These are phyloP conservation scores for Cutaneotrichosporon mucoides DNA, from an alignment of 1,284 basidiomycete species.

Conservation along the genomic window DNA sequence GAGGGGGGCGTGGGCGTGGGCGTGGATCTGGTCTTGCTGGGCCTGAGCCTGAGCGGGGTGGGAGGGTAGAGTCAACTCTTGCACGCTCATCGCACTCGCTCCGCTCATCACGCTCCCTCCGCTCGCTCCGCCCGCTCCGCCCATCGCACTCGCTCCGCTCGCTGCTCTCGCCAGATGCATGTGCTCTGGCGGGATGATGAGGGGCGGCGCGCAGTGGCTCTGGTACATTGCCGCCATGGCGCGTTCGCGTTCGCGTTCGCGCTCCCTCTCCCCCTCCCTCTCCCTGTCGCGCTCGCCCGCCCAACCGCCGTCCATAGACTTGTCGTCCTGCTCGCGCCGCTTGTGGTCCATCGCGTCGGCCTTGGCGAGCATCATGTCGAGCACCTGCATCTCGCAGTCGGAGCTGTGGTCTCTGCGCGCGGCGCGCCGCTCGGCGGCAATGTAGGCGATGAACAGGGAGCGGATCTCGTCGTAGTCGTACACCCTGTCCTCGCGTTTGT, in stretches of 20 bases:
- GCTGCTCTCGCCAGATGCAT: neutral
- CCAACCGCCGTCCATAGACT: neutral
- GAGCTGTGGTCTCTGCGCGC: neutral
- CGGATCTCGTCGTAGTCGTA: conserved; percentile 20
- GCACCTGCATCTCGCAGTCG: conserved; percentile 16
- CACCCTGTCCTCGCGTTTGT: conserved; percentile 12
- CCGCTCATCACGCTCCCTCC: no score
- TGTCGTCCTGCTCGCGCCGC: neutral
- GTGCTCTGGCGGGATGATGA: neutral
- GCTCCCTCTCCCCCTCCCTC: neutral
- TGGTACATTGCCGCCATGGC: no score
- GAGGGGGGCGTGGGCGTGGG: neutral
- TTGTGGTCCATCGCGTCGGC: conserved; percentile 12
- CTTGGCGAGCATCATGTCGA: conserved; percentile 22
- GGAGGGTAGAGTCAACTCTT: neutral
- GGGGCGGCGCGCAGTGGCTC: neutral
- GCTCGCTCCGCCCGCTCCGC: no score
- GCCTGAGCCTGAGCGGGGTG: no score
- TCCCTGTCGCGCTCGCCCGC: neutral
- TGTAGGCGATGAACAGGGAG: conserved; percentile 11
- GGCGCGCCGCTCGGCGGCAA: conserved; percentile 10
- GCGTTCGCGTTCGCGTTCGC: neutral
- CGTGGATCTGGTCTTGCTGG: neutral
- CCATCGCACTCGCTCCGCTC: no score
- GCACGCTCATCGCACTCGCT: neutral